A percentile compares a stretch with the other conserved stretches of the same genome.
These are phyloP conservation scores for Schoenoplectus triqueter DNA, from an alignment of 202 grass and related monocot species.

Conservation along the genomic window DNA sequence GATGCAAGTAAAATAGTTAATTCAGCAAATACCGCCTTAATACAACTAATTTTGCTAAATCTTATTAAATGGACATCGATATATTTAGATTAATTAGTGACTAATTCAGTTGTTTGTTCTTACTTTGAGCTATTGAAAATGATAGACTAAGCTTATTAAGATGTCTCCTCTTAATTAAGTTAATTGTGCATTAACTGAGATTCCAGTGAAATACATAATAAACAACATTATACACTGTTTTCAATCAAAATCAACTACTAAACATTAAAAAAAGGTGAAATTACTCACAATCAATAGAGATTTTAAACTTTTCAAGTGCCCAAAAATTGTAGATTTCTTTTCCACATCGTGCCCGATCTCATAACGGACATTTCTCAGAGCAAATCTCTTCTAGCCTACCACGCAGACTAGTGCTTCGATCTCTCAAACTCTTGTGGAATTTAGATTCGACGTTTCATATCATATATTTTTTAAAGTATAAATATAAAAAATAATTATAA, in stretches of 20 bases:
- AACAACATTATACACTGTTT: background rate
- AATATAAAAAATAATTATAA: too few relatives aligned
- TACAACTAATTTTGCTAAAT: background rate
- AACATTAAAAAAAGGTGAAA: background rate
- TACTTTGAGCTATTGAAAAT: too few relatives aligned
- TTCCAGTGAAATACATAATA: background rate
- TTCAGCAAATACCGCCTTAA: background rate
- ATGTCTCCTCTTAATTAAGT: too few relatives aligned
- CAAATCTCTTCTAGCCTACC: background rate
- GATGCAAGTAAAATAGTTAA: background rate
- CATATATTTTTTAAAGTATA: too few relatives aligned
- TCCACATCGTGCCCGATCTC: slow-evolving; percentile 35
- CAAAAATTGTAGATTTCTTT: slow-evolving; percentile 35
- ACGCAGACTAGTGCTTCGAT: background rate
- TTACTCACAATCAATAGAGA: slow-evolving; percentile 40
- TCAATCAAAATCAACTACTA: slow-evolving; percentile 26
- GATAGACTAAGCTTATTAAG: too few relatives aligned
- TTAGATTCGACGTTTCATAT: too few relatives aligned
- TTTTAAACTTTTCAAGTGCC: slow-evolving; percentile 48
- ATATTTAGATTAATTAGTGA: background rate
- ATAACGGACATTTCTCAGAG: slow-evolving; percentile 18
- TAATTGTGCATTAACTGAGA: too few relatives aligned
- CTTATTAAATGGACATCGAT: background rate
- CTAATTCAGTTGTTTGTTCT: background rate
- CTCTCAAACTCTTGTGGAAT: too few relatives aligned